A percentile compares a stretch with the other conserved stretches of the same genome.
phyloP scores from a whole-genome alignment of 495 filamentous ascomycete genomes.

The Cladorrhinum samala region DNA sequence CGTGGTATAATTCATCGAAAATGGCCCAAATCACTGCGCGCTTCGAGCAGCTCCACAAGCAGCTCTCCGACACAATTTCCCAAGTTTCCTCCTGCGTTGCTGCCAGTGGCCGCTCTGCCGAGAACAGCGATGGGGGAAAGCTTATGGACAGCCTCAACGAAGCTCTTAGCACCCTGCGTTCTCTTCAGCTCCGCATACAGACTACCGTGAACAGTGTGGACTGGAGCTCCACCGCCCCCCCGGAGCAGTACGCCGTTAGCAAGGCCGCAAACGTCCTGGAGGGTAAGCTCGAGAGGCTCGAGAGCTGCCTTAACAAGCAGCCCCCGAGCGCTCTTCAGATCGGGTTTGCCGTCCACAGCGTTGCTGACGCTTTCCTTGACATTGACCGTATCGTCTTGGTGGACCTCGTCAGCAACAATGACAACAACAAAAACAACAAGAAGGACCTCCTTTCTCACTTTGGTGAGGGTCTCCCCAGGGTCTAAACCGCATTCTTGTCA shows the following conservation, averaged over 20 bases:
- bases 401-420: too few relatives aligned
- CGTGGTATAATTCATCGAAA: too few relatives aligned
- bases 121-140: background rate
- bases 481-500: too few relatives aligned
- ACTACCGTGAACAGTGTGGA: background rate
- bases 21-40: background rate
- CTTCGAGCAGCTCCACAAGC: background rate
- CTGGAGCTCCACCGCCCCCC: background rate
- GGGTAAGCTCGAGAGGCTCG: background rate
- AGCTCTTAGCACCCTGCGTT: background rate
- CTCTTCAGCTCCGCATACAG: background rate
- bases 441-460: too few relatives aligned
- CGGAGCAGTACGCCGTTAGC: background rate
- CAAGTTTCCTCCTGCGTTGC: too few relatives aligned
- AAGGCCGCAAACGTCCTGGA: background rate
- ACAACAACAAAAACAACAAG: too few relatives aligned
- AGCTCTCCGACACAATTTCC: background rate
- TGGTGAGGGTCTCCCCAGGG: too few relatives aligned
- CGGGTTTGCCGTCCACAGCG: background rate
- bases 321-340: background rate
- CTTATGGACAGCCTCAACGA: background rate
- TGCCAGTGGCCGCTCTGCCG: too few relatives aligned
- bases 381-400: background rate
- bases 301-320: background rate
- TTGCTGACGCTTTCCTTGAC: background rate